These are phyloP conservation scores for Poteriospumella lacustris DNA, from an alignment of 108 stramenopile genomes.

Conservation along the genomic window DNA sequence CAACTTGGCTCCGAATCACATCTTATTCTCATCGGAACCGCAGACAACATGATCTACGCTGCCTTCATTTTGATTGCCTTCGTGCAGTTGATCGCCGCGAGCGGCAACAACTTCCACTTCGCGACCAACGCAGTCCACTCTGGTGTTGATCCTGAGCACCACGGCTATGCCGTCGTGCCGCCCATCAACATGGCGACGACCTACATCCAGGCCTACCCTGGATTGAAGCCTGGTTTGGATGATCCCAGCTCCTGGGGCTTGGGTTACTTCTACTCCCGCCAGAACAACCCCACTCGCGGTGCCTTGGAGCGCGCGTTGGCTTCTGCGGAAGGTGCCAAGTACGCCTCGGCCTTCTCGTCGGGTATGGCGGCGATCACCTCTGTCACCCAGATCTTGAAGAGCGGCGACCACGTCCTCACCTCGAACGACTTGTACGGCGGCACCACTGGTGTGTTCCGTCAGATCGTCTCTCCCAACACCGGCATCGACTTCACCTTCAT, in stretches of 20 bases:
- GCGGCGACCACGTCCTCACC: conserved; percentile 28
- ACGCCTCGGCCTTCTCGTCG: conserved; percentile 21
- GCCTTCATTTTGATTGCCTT: too few relatives aligned
- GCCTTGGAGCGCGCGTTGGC: conserved; percentile 35
- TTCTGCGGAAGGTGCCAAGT: conserved; percentile 16
- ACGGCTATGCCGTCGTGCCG: background rate
- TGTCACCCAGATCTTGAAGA: conserved; percentile 13
- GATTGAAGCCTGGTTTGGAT: conserved; percentile 36
- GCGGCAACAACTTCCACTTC: too few relatives aligned
- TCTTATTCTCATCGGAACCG: too few relatives aligned
- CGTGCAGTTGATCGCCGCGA: too few relatives aligned
- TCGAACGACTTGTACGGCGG: conserved; percentile 38
- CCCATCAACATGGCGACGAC: background rate
- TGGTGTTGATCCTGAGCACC: background rate
- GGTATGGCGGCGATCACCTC: conserved; percentile 41
- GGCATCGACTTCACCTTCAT: background rate
- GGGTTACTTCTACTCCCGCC: conserved; percentile 64
- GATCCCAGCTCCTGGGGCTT: conserved; percentile 71
- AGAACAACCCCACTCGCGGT: conserved; percentile 42
- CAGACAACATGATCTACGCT: too few relatives aligned
- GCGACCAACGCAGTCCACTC: background rate
- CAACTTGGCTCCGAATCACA: too few relatives aligned
- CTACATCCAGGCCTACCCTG: background rate
- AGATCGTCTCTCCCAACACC: background rate
- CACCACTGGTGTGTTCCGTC: conserved; percentile 22